These are phyloP conservation scores for Xylariales sp. DNA, from an alignment of 2,329 filamentous ascomycete genomes.

Conservation along the genomic window DNA sequence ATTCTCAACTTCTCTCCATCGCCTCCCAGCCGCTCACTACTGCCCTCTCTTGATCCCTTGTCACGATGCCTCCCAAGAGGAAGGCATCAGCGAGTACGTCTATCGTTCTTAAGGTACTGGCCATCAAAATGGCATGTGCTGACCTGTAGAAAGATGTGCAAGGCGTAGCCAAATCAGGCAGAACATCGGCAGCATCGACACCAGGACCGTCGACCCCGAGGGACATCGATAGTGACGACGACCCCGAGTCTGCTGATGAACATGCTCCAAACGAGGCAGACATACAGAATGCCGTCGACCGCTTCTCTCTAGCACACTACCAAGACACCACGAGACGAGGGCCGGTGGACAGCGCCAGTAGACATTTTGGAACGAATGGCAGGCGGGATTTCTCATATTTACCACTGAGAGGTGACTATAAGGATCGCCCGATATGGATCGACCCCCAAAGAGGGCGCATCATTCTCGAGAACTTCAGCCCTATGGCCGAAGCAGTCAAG, in stretches of 20 bases:
- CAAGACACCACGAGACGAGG: conserved; percentile 41
- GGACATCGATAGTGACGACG: conserved; percentile 51
- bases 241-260: conserved; percentile 26
- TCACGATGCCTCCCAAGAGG: conserved; percentile 64
- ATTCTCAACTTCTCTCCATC: neutral
- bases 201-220: conserved; percentile 57
- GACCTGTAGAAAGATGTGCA: conserved; percentile 29
- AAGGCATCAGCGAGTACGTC: conserved; percentile 51
- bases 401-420: conserved; percentile 80
- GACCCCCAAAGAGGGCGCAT: conserved; percentile 82
- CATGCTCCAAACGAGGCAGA: conserved; percentile 50
- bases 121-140: conserved; percentile 3
- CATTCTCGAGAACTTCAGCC: conserved; percentile 90
- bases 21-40: neutral
- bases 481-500: conserved; percentile 79
- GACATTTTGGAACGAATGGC: conserved; percentile 40
- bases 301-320: conserved; percentile 51
- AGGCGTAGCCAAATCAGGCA: conserved; percentile 49
- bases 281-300: conserved; percentile 54
- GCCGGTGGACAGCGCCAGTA: conserved; percentile 35
- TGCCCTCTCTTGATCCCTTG: conserved; percentile 2
- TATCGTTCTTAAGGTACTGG: conserved; percentile 32
- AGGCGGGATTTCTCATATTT: conserved; percentile 73
- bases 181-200: conserved; percentile 53
- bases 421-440: conserved; percentile 89